Base-by-base conservation (phyloP, 2,329 filamentous ascomycete genomes). In the Fusarium nanum region DNA sequence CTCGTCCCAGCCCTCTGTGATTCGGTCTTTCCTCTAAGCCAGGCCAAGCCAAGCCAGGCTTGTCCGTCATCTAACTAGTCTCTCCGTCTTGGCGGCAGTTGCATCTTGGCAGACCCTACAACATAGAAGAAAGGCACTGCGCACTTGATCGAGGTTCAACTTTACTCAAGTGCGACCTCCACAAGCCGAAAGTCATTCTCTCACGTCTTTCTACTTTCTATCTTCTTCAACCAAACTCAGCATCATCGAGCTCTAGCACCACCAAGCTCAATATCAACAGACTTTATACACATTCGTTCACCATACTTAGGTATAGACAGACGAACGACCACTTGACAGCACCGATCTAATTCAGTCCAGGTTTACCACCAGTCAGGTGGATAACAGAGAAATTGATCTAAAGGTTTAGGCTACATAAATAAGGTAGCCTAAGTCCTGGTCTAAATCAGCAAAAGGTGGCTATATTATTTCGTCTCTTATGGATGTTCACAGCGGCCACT, bases 41-140 rank as follows among this genome's bases (percentile, higher is more conserved):
- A 49, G 41, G 46, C 64, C 53, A 54, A 52, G 68, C 61, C 65
- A 64, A 70, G 65, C 60, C 69, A 67, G 54, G 65, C 68, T 70
- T 72, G 37, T 41, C 53, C 42, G 52, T 58, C 60, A 59, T 48
- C 32, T 44, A 40, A 42, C 56, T 60, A 65, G 67, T 54, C 68
- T 71, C 50, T 70, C 49, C 56, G 60, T 56, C 68, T 71, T 72
- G 68, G 65, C 65, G 55, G 52, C 65, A 60, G 56, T 70, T 60
- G 48, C 44, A 62, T 42, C 59, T 71, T 72, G 68, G 68, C 68
- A 59, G 61, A 37, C 13, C 44, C 30, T 64, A 48, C 56, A 47
- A 57, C 62, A 61, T 49, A 65, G 53, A 49, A 48, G 27, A 32
- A 41, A 61, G 44, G 55, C 45, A 67, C 50, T 64, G 44, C 59